phyloP scores from a whole-genome alignment of 2,329 filamentous ascomycete genomes.

The Neurospora sp. region DNA sequence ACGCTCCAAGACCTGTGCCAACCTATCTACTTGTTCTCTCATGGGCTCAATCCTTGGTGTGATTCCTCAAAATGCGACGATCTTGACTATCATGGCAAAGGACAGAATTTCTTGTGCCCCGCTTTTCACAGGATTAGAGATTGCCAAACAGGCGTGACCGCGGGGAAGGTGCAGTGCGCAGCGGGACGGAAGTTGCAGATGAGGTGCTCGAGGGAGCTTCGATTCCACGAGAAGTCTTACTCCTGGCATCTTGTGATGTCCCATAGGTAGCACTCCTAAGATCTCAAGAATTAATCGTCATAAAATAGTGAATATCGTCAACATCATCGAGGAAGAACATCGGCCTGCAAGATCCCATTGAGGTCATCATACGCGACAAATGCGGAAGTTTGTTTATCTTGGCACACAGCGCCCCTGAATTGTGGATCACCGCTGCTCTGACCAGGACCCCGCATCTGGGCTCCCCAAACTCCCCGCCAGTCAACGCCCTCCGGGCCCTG shows the following conservation, averaged over 20 bases:
- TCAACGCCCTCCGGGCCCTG: not conserved
- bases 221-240: not conserved
- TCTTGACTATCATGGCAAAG: not conserved
- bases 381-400: not conserved
- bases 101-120: not conserved
- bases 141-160: not conserved
- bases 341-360: not conserved
- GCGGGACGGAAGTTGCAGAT: not conserved
- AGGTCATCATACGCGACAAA: not conserved
- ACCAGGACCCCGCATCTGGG: not conserved
- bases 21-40: fast-evolving
- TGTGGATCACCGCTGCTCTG: not conserved
- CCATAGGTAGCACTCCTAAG: not conserved
- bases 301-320: not conserved
- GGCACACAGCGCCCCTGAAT: not conserved
- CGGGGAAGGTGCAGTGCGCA: not conserved
- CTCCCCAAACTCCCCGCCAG: not conserved
- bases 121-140: not conserved
- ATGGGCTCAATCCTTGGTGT: not conserved
- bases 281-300: not conserved
- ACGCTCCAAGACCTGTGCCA: fast-evolving
- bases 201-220: not conserved
- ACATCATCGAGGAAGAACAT: not conserved
- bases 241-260: not conserved
- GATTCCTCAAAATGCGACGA: not conserved